Base-by-base conservation (phyloP, 768 basidiomycete species). In the Royoungia palumana region DNA sequence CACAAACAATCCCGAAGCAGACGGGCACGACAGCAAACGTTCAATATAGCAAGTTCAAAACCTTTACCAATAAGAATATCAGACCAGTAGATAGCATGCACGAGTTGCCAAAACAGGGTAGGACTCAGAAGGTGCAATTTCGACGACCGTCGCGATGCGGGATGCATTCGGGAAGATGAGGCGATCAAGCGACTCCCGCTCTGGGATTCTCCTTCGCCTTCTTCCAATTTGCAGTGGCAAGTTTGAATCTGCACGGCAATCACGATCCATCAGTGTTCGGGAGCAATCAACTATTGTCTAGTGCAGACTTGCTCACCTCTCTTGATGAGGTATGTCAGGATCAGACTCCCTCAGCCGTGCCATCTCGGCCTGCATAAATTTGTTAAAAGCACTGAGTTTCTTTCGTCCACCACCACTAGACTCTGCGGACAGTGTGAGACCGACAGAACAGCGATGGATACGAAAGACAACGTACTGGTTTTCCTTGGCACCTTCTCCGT, bases 361-460 rank as follows among this genome's bases (percentile, higher is more conserved):
- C 76, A 89, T 82, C 65, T 89, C 87, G 19, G 77, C 72, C 75
- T 87, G 81, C 85, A 89, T 73, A 65, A 85, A 91, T 65, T 83
- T 86, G 65, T 90, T 90, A 70, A 86, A 91, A 13, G 79, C 76
- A 30, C 82, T 82, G 40, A 87, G 71, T 66, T 79, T 79, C 65
- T 76, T 87, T 66, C 75, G 78, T 61, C 70, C 70, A 17, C 78
- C 75, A 16, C 70, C 69, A 32, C 70, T 71, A 27, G 75, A 79
- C 64, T 79, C 82, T 64, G 70, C 75, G 79, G 56, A 37, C 44
- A 19, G 46, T 35, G 54, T 62, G 35, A 62, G 38, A 32, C 36
- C 34, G 35, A 25, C 51, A 53, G 49, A 53, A 63, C 54, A 47
- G 41, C 21, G 30, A 51, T 5, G 35, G 46, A 30, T 46, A 38